Evolutionary conservation across 306 rosid species (phyloP), one percentile per base, ranked within the genome.

Genomic region (Begonia fuchsioides): DNA sequence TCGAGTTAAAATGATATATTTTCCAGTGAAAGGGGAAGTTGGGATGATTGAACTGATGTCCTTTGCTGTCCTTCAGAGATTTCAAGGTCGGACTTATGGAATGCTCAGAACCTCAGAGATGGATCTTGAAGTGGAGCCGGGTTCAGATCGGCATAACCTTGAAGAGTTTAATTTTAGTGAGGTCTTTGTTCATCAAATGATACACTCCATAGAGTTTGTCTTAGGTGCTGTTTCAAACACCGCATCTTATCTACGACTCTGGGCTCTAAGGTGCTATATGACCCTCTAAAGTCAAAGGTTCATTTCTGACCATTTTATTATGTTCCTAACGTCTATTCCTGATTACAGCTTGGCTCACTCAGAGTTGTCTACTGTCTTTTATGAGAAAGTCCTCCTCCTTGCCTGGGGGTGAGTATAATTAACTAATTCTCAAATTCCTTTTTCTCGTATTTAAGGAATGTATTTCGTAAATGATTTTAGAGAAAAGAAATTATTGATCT

Each of bases 161-260:
- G 98, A 85, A 58, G 98, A 82, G 55, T 92, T 92, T 67, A 77
- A 92, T 70, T 92, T 92, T 57, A 82, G 87, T 60, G 98, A 92
- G 75, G 78, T 92, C 47, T 92, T 92, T 75, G 98, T 92, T 60
- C 98, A 92, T 68, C 98, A 92, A 79, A 85, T 85, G 98, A 92
- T 92, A 61, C 98, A 92, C 55, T 72, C 98, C 58, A 92, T 92
- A 62, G 98, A 92, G 79, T 92, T 92, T 51, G 76, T 92, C 68
- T 76, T 92, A 47, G 98, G 98, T 70, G 94, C 98, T 47, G 98
- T 92, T 71, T 92, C 98, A 26, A 92, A 92, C 72, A 92, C 98
- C 0, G 98, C 98, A 17, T 92, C 98, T 12, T 92, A 92, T 78
- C 98, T 92, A 56, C 98, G 98, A 59, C 95, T 92, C 43, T 92